Evolutionary conservation across 495 filamentous ascomycete species (phyloP), one percentile per base, ranked within the genome.

Genomic region (Penicillium mononematosum): DNA sequence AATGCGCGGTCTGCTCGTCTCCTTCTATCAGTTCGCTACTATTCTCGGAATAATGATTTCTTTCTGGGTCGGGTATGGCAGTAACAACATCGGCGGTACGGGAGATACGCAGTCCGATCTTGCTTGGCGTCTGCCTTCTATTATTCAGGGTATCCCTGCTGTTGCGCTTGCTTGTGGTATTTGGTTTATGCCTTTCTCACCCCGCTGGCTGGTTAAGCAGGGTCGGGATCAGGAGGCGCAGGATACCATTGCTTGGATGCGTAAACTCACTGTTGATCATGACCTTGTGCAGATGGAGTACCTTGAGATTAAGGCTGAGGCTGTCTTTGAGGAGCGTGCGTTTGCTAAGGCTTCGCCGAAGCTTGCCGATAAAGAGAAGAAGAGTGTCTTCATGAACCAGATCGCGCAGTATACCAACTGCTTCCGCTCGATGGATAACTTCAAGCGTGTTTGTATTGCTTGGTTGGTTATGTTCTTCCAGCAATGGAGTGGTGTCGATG

Each of bases 21-120:
- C 84, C 24, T 77, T 88, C 25, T 89, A 91, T 68, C 89, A 92
- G 69, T 91, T 88, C 84, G 87, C 89, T 10, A 91, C 91, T 43
- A 91, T 88, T 34, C 89, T 90, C 84, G 86, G 80, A 29, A 86
- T 83, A 46, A 67, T 85, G 62, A 81, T 85, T 47, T 85, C 88
- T 63, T 92, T 85, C 72, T 90, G 88, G 75, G 84, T 89, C 62
- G 85, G 88, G 59, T 91, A 90, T 47, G 71, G 71, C 11, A 72
- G 70, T 49, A 76, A 78, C 60, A 72, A 75, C 55, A 77, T 74
- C 27, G 69, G 69, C 5, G 67, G 72, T 3, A 69, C 58, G 9
- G 78, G 78, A 1, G 65, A 56, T 20, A 59, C 52, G 5, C 75
- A 79, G 52, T 63, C 66, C 17, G 59, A 74, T 51, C 56, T 77